These are phyloP conservation scores for Urochloa ruziziensis DNA, from an alignment of 176 grass and related monocot species.

Conservation along the genomic window DNA sequence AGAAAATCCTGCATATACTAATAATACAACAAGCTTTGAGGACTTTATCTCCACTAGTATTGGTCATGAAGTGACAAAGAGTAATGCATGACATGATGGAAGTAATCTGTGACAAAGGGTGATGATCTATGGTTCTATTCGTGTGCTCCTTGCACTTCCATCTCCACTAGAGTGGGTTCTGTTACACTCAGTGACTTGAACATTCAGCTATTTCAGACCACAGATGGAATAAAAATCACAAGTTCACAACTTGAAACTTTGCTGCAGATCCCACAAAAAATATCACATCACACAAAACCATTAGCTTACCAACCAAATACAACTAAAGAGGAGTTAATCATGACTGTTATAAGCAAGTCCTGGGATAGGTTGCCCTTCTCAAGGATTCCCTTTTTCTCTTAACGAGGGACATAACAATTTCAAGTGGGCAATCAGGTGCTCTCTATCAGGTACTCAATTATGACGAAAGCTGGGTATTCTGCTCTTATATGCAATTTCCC, in stretches of 20 bases:
- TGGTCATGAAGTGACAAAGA: background rate
- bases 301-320: background rate
- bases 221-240: background rate
- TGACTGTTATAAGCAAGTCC: background rate
- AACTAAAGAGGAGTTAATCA: too few relatives aligned
- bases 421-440: background rate
- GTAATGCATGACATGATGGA: background rate
- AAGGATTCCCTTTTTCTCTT: background rate
- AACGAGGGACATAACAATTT: background rate
- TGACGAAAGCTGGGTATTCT: background rate
- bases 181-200: background rate
- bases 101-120: background rate
- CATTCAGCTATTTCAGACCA: background rate
- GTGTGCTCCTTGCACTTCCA: background rate
- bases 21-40: background rate
- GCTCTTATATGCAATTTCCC: background rate
- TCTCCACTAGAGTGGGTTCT: background rate
- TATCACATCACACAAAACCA: background rate
- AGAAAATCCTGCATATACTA: background rate
- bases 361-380: background rate
- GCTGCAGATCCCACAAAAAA: background rate
- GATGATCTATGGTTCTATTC: too few relatives aligned
- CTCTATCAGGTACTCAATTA: background rate
- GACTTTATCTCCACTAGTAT: background rate
- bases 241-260: background rate